Conservation (phyloP, 345 rosid species). For the Pelargonium nanum region DNA sequence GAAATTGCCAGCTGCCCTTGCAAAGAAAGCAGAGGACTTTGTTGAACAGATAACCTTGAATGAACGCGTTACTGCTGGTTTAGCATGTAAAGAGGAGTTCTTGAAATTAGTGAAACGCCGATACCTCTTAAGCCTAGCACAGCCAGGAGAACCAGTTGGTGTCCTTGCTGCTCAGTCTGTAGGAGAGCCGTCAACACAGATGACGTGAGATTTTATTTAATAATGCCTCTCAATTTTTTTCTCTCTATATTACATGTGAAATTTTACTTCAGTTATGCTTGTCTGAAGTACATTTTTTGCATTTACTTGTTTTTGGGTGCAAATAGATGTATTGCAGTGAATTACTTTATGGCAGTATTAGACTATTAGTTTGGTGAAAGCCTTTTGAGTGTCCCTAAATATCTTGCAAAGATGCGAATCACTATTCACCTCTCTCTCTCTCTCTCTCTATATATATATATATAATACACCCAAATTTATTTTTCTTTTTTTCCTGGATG, state of each 20-base stretch:
- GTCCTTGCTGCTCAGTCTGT: conserved; percentile 98
- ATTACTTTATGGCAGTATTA: not conserved
- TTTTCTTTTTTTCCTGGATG: not conserved
- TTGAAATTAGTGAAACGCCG: conserved; percentile 56
- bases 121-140: conserved; percentile 78
- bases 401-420: not conserved
- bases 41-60: conserved; percentile 29
- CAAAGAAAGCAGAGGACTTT: conserved; percentile 50
- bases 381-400: not conserved
- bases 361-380: not conserved
- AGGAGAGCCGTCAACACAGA: conserved; percentile 99
- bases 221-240: conserved; percentile 8
- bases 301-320: not conserved
- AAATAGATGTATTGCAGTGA: not conserved
- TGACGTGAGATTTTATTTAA: conserved; percentile 64
- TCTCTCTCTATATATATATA: too few relatives aligned
- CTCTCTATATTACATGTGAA: not conserved
- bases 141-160: conserved; percentile 98
- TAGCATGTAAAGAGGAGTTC: conserved; percentile 37
- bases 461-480: not conserved
- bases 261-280: too few relatives aligned
- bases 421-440: not conserved
- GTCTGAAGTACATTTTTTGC: too few relatives aligned
- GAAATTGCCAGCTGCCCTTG: conserved; percentile 54
- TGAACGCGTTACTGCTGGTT: conserved; percentile 25